Evolutionary conservation across 139 green algal genomes (phyloP), one percentile per base, ranked within the genome.

Genomic region (Dunaliella primolecta): DNA sequence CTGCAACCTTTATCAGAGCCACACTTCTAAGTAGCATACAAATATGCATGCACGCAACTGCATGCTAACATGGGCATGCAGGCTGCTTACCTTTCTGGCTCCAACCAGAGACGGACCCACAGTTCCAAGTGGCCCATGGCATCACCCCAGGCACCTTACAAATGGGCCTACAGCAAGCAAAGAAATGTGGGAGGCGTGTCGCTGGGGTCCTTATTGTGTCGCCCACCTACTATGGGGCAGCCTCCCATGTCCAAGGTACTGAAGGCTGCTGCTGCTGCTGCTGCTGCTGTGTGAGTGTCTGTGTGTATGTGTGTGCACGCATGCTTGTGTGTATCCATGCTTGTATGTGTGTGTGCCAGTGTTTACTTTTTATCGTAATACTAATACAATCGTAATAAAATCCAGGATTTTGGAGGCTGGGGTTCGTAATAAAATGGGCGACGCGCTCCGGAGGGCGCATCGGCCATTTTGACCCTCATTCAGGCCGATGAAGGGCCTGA

Each of bases 191-290:
- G n/a, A 46, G 84, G 3, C 71, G 37, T 1, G 81, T 93, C 31
- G 84, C 72, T 1, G 96, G 92, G 0, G 95, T 93, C 24, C 84
- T 98, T 23, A 82, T 98, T 1, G 94, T 96, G 3, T 98, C 94
- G 1, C 95, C 96, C 25, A 98, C 96, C 7, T 98, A 98, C 90
- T 95, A 94, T 82, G 96, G 96, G 0, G 89, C 90, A 23, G 89
- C 87, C 33, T 88, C 86, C 25, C 87, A 95, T 37, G 85, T 96
- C 2, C 64, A 83, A 87, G 92, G 89, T 94, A 15, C 46, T 25
- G 7, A 15, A 25, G 7, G 46, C 15, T 64, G 7, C 46, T 15
- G 15, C 7, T 64, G 46, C 15, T 15, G 46, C 15, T 64, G 7
- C 46, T 15, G 15, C 7, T 7, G 7, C 15, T 64, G 15, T 64